Conservation (phyloP, 805 yeast genomes). For the Candida koratica region DNA sequence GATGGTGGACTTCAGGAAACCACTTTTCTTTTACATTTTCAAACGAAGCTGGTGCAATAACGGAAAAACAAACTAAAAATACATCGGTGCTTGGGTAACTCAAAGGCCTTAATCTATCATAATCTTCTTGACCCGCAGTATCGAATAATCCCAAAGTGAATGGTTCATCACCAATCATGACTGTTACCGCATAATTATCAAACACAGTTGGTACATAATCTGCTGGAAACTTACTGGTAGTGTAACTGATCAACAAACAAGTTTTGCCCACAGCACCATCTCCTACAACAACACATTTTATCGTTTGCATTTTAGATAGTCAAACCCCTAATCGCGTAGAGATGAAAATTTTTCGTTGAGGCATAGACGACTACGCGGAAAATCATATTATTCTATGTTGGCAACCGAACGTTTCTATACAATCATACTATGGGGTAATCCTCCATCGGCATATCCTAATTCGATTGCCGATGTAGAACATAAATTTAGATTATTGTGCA, state of each 20-base stretch:
- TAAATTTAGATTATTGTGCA: too few species aligned
- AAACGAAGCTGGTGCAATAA: constrained; percentile 94
- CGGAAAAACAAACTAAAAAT: constrained; percentile 91
- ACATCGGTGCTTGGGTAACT: constrained; percentile 97
- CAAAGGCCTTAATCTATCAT: constrained; percentile 93
- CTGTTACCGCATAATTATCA: constrained; percentile 91
- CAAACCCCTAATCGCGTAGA: constrained; percentile 7
- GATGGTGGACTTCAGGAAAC: constrained; percentile 96
- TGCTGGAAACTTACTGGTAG: constrained; percentile 95
- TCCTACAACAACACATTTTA: constrained; percentile 97
- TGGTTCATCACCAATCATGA: constrained; percentile 97
- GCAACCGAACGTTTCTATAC: too few species aligned
- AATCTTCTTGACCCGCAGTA: constrained; percentile 99
- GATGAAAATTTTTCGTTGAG: constrained; percentile 6
- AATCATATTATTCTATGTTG: too few species aligned
- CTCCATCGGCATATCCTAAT: too few species aligned
- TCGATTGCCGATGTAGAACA: too few species aligned
- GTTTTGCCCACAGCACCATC: constrained; percentile 99
- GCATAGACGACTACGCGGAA: constrained; percentile 3
- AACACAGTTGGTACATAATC: constrained; percentile 99
- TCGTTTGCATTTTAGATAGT: constrained; percentile 43
- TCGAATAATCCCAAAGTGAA: constrained; percentile 95
- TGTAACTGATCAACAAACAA: constrained; percentile 90
- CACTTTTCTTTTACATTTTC: constrained; percentile 98
- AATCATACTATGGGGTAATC: too few species aligned